A percentile compares a stretch with the other conserved stretches of the same genome.
phyloP scores from a whole-genome alignment of 2,329 filamentous ascomycete species.

The Colletotrichum endophyticum region DNA sequence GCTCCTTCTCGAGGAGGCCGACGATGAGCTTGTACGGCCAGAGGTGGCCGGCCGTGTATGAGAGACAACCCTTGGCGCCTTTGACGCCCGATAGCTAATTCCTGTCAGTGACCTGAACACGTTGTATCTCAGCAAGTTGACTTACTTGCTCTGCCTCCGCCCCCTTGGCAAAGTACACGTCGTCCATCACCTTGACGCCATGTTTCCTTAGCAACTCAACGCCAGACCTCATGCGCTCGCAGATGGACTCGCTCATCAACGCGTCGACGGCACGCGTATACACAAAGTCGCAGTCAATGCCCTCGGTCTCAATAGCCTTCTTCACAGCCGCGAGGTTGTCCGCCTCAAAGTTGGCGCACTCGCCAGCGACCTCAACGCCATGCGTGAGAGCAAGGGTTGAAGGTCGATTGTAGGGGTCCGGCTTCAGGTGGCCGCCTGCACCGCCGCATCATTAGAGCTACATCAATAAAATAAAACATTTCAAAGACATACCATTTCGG shows the following conservation, averaged over 20 bases:
- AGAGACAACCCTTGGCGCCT: slow-evolving; percentile 45
- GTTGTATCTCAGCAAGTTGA: slow-evolving; percentile 27
- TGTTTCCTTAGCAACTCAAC: slow-evolving; percentile 35
- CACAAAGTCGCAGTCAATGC: slow-evolving; percentile 49
- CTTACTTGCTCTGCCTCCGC: slow-evolving; percentile 32
- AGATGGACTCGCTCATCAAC: slow-evolving; percentile 30
- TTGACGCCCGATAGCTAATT: slow-evolving; percentile 41
- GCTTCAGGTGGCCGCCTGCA: slow-evolving; percentile 53
- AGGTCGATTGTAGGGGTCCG: slow-evolving; percentile 59
- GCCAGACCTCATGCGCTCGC: slow-evolving; percentile 26
- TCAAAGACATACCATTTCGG: slow-evolving; percentile 48
- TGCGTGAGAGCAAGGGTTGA: slow-evolving; percentile 58
- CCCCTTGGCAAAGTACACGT: slow-evolving; percentile 30
- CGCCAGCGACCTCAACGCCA: slow-evolving; percentile 25
- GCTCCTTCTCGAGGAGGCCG: slow-evolving; percentile 25
- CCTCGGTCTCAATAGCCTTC: slow-evolving; percentile 37
- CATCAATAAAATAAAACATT: slow-evolving; percentile 44
- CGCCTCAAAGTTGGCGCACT: slow-evolving; percentile 53
- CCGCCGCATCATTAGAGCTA: slow-evolving; percentile 34
- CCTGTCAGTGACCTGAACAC: background rate
- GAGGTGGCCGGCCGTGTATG: slow-evolving; percentile 29
- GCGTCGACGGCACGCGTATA: slow-evolving; percentile 44
- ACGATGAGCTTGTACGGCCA: slow-evolving; percentile 34
- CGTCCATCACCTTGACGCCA: slow-evolving; percentile 27
- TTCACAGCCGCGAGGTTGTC: slow-evolving; percentile 42